Evolutionary conservation across 148 eudicot species (phyloP).

Genomic region (Diospyros kaki): DNA sequence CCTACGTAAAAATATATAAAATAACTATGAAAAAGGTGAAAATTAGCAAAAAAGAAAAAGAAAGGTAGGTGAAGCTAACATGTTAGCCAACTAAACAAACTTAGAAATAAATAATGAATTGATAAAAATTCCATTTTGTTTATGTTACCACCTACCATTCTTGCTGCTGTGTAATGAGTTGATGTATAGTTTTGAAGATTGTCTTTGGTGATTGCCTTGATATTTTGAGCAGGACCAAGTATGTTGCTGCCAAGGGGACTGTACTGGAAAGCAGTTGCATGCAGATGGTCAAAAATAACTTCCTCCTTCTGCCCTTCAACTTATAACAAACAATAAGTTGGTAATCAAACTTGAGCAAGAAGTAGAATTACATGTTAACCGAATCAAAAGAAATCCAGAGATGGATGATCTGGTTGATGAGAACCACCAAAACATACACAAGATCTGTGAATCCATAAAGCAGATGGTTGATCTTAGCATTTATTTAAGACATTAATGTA

Average conservation of each 20-base stretch:
- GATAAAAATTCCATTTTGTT: neutral
- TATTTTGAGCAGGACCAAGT: slow-evolving; percentile 77
- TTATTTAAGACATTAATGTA: neutral
- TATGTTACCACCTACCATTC: slow-evolving; percentile 42
- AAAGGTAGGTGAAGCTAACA: neutral
- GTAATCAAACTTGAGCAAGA: neutral
- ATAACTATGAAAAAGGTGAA: no score
- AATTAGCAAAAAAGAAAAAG: no score
- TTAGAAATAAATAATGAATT: neutral
- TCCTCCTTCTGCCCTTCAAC: neutral
- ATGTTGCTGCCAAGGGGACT: slow-evolving; percentile 77
- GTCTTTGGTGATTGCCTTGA: slow-evolving; percentile 51
- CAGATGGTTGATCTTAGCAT: neutral
- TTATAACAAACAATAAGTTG: no score
- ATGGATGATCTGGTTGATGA: no score
- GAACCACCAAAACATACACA: no score
- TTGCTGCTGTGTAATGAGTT: slow-evolving; percentile 74
- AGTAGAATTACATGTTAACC: neutral
- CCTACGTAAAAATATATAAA: neutral
- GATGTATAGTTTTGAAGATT: slow-evolving; percentile 63
- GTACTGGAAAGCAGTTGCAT: slow-evolving; percentile 22
- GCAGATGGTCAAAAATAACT: neutral
- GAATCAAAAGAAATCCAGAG: neutral
- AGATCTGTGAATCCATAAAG: neutral
- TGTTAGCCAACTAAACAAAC: neutral